These are phyloP conservation scores for Groenewaldozyma sp. DNA, from an alignment of 1,139 yeast species.

Conservation along the genomic window DNA sequence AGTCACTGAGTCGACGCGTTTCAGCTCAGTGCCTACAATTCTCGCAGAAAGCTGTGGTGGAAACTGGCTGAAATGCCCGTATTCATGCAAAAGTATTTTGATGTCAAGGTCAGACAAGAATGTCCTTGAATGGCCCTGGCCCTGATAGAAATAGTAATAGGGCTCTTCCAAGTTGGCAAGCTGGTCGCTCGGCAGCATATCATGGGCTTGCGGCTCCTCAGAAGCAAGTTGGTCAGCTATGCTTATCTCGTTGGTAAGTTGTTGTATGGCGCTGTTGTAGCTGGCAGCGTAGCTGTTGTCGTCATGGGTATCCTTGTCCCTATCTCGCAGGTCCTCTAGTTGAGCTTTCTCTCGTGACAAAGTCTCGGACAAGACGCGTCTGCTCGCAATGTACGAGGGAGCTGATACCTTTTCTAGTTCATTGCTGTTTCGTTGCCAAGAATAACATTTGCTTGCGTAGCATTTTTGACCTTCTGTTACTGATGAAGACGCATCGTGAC, in stretches of 20 bases:
- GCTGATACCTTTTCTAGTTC: background rate
- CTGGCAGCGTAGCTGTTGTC: no score
- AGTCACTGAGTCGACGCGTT: conserved; percentile 5
- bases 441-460: background rate
- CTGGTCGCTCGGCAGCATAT: background rate
- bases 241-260: background rate
- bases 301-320: background rate
- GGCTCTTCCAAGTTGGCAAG: background rate
- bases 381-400: background rate
- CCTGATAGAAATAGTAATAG: conserved; percentile 13
- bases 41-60: conserved; percentile 7
- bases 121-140: conserved; percentile 5
- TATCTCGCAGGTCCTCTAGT: background rate
- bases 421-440: background rate
- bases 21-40: conserved; percentile 3
- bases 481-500: no score
- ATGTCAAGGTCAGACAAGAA: conserved; percentile 11
- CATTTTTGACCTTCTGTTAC: conserved; percentile 4
- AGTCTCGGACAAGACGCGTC: background rate
- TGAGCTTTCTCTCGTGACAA: background rate
- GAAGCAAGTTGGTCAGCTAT: background rate
- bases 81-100: conserved; percentile 8
- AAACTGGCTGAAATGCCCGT: conserved; percentile 7
- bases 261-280: background rate
- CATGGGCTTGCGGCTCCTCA: no score